These are phyloP conservation scores for Monilinia laxa DNA, from an alignment of 2,329 filamentous ascomycete genomes.

Conservation along the genomic window DNA sequence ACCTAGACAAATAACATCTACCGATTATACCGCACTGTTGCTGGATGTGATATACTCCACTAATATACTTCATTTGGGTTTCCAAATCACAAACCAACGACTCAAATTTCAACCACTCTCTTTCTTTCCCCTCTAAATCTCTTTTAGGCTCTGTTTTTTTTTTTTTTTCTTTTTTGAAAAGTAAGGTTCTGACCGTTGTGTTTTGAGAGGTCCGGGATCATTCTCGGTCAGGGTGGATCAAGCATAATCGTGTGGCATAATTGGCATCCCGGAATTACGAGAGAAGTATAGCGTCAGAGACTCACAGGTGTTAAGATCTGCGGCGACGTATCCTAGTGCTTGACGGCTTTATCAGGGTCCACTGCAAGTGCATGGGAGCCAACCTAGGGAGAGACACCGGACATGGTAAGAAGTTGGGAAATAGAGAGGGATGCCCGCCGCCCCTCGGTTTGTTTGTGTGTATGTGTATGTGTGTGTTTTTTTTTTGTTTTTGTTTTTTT, in stretches of 20 bases:
- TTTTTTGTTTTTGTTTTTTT: not conserved
- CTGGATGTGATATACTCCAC: not conserved
- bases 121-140: not conserved
- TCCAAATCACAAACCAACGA: not conserved
- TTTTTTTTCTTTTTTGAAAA: not conserved
- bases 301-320: slow-evolving; percentile 15
- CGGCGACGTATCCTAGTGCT: slow-evolving; percentile 20
- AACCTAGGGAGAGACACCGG: slow-evolving; percentile 12
- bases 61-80: not conserved
- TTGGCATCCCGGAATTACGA: slow-evolving; percentile 13
- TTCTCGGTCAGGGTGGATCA: slow-evolving; percentile 17
- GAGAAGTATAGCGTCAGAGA: slow-evolving; percentile 14
- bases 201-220: slow-evolving; percentile 11
- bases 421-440: slow-evolving; percentile 2
- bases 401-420: slow-evolving; percentile 4
- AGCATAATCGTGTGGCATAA: slow-evolving; percentile 18
- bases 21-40: not conserved
- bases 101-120: not conserved
- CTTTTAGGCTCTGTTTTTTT: too few species aligned
- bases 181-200: slow-evolving; percentile 16
- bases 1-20: not conserved
- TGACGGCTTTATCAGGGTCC: slow-evolving; percentile 19
- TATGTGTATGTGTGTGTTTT: too few species aligned
- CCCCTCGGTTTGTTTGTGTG: not conserved
- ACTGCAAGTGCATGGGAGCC: slow-evolving; percentile 9